Evolutionary conservation across 139 green algal genomes (phyloP).

Genomic region (Limnomonas spitsbergensis): DNA sequence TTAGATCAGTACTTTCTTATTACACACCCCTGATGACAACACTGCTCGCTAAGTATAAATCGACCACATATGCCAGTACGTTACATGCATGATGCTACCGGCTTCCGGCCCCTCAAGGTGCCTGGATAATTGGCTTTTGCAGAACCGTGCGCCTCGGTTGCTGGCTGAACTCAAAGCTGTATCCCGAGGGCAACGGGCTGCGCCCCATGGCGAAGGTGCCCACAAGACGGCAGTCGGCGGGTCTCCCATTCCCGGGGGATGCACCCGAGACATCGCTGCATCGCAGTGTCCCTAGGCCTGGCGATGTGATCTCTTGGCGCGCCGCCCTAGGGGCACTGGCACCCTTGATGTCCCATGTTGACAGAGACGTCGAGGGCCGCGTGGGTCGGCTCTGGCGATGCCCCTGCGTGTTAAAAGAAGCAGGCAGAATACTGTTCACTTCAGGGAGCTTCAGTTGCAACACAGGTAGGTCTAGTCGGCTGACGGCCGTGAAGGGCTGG

Average conservation of each 20-base stretch:
- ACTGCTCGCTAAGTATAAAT: no score
- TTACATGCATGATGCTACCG: no score
- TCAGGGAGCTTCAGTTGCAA: no score
- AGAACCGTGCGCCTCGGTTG: not conserved
- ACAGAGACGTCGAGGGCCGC: not conserved
- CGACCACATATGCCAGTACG: no score
- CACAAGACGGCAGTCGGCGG: not conserved
- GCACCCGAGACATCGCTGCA: not conserved
- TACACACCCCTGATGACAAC: no score
- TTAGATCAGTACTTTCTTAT: no score
- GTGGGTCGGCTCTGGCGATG: not conserved
- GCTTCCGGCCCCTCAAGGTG: not conserved
- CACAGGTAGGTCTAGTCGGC: no score
- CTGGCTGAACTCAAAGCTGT: constrained; percentile 3
- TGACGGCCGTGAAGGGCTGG: no score
- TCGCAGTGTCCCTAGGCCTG: not conserved
- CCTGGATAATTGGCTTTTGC: not conserved
- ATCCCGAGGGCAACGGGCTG: not conserved
- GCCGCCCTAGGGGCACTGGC: not conserved
- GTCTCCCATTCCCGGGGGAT: not conserved
- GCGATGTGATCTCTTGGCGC: not conserved
- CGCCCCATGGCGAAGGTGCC: not conserved
- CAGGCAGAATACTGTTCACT: not conserved
- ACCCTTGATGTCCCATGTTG: not conserved
- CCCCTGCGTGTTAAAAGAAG: not conserved